Evolutionary conservation across 2,329 filamentous ascomycete species (phyloP).

Genomic region (Juglanconis sp.): DNA sequence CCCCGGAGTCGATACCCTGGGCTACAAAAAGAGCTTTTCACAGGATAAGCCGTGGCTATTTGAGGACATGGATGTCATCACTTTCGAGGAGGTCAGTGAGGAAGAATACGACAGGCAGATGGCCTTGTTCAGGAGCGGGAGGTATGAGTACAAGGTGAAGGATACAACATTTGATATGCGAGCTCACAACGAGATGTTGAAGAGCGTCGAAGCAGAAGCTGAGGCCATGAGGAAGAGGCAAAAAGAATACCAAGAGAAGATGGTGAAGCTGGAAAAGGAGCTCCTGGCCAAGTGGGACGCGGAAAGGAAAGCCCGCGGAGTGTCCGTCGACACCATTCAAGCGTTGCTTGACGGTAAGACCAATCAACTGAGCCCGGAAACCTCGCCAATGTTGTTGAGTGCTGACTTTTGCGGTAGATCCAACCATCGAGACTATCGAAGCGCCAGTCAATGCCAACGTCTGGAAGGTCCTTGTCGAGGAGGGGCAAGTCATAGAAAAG

Average conservation of each 20-base stretch:
- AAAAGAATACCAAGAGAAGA: constrained; percentile 39
- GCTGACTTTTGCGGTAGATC: constrained; percentile 8
- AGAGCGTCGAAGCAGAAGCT: constrained; percentile 45
- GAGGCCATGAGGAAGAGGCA: constrained; percentile 41
- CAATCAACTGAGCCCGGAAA: neutral
- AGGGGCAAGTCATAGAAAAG: constrained; percentile 38
- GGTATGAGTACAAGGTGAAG: constrained; percentile 50
- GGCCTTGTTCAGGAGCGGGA: constrained; percentile 44
- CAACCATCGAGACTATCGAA: constrained; percentile 30
- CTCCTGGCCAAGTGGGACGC: constrained; percentile 19
- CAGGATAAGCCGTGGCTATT: constrained; percentile 50
- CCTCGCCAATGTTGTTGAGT: too few species aligned
- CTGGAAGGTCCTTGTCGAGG: constrained; percentile 47
- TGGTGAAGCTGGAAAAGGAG: constrained; percentile 14
- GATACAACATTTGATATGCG: constrained; percentile 52
- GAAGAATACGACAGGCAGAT: constrained; percentile 47
- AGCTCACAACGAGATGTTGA: constrained; percentile 48
- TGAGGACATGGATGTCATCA: constrained; percentile 54
- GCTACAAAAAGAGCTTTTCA: constrained; percentile 47
- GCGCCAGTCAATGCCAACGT: constrained; percentile 48
- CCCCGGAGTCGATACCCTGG: constrained; percentile 50
- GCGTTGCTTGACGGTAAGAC: constrained; percentile 41
- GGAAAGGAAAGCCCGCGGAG: constrained; percentile 30
- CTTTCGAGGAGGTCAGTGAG: constrained; percentile 51
- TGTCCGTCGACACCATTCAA: constrained; percentile 47